phyloP scores from a whole-genome alignment of 805 yeast genomes.

The Starmera dryadoides region DNA sequence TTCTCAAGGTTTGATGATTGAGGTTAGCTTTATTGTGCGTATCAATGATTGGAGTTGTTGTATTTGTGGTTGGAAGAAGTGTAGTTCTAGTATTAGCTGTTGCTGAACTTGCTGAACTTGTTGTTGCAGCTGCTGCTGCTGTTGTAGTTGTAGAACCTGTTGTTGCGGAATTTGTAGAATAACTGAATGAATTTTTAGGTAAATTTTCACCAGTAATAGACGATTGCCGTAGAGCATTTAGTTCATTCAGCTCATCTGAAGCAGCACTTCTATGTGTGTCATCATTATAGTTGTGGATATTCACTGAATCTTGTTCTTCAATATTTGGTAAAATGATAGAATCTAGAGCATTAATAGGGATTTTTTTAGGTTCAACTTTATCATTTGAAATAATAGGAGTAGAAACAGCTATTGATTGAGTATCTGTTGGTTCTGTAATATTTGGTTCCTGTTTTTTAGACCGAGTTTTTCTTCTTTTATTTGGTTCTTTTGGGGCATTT shows the following conservation, averaged over 20 bases:
- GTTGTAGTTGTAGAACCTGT: neutral
- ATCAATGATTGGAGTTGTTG: neutral
- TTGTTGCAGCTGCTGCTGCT: conserved; percentile 1
- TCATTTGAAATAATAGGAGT: neutral
- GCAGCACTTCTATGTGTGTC: conserved; percentile 20
- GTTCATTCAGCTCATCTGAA: conserved; percentile 17
- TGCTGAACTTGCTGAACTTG: neutral
- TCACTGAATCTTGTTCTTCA: conserved; percentile 14
- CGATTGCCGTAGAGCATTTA: conserved; percentile 13
- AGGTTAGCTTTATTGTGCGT: neutral
- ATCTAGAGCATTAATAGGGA: conserved; percentile 17
- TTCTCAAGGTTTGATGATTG: conserved; percentile 8
- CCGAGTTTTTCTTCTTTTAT: conserved; percentile 8
- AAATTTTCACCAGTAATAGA: conserved; percentile 2
- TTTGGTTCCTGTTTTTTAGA: neutral
- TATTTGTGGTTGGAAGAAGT: neutral
- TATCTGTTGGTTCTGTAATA: neutral
- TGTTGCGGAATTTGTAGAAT: neutral
- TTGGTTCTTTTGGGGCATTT: conserved; percentile 6
- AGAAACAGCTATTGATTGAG: neutral
- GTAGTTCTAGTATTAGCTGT: neutral
- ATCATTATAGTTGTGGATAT: conserved; percentile 16
- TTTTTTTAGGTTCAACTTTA: conserved; percentile 3
- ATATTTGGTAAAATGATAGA: conserved; percentile 20
- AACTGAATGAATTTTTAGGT: neutral